These are phyloP conservation scores for Pogostemon cablin DNA, from an alignment of 257 asterid species.

Conservation along the genomic window DNA sequence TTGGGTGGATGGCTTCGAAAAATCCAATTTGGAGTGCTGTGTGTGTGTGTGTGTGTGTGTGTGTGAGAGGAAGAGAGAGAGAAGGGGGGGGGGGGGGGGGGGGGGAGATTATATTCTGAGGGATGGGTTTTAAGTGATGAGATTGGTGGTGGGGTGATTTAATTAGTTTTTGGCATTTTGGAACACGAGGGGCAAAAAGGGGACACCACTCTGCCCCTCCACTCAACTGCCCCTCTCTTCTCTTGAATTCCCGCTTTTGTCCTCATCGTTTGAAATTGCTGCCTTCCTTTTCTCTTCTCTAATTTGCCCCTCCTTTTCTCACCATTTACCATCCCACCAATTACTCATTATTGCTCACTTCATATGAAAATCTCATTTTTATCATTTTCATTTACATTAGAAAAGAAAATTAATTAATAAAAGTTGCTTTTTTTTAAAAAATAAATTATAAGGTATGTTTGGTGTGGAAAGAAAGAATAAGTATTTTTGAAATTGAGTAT, in stretches of 20 bases:
- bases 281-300: not conserved
- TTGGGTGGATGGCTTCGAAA: slow-evolving; percentile 37
- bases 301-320: slow-evolving; percentile 28
- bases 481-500: too few relatives aligned
- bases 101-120: too few relatives aligned
- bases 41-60: slow-evolving; percentile 35
- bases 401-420: too few relatives aligned
- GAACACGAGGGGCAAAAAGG: slow-evolving; percentile 47
- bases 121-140: slow-evolving; percentile 20
- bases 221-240: slow-evolving; percentile 20
- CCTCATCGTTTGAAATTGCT: slow-evolving; percentile 37
- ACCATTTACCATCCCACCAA: slow-evolving; percentile 10
- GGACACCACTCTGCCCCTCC: slow-evolving; percentile 34
- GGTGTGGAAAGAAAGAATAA: too few relatives aligned
- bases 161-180: slow-evolving; percentile 14
- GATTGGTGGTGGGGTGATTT: not conserved
- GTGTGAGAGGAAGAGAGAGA: too few relatives aligned
- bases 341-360: not conserved
- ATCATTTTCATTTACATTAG: too few relatives aligned
- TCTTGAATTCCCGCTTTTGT: slow-evolving; percentile 27
- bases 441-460: too few relatives aligned
- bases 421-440: too few relatives aligned
- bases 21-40: slow-evolving; percentile 38
- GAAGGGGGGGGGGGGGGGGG: too few relatives aligned
- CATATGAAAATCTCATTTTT: too few relatives aligned